Base-by-base conservation (phyloP, 495 filamentous ascomycete species). In the Aspergillus sclerotioniger region DNA sequence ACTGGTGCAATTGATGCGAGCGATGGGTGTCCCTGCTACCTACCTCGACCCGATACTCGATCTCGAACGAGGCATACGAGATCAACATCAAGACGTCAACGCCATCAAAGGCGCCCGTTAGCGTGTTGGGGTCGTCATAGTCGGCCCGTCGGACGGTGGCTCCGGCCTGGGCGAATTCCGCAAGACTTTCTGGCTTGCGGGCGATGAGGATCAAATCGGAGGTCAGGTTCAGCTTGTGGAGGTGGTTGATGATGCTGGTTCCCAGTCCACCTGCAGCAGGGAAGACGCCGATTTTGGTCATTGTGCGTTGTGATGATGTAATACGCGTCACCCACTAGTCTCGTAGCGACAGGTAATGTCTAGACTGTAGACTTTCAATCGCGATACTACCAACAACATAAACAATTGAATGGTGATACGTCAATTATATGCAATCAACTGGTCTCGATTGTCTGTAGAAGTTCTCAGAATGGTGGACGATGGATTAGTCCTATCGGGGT, bases 231-330 rank as follows among this genome's bases (percentile, higher is more conserved):
- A 71, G 67, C 8, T 67, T 66, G 2, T 70, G 41, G 3, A 83
- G 70, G 59, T 82, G 77, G 16, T 67, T 71, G 64, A 75, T 64
- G 46, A 74, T 76, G 69, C 77, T 80, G 32, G 61, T 54, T 37
- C 77, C 81, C 0, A 83, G 70, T 3, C 64, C 75, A 6, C 81
- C 81, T 2, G 79, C 71, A 9, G 80, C 79, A 20, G 81, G 81
- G 68, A 83, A 83, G 55, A 83, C 67, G 54, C 75, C 75, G 49
- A 75, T 72, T 67, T 69, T 76, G 19, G 59, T 29, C 62, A 64
- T 64, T 49, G 31, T 54, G 48, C 8, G 17, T 20, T 3, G 8
- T 37, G 13, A n/a, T 41, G 37, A 41, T 13, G 37, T 41, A 41
- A n/a, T 12, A n/a, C 12, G 13, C n/a, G 37, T 1, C 13, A 12